Percentiles rank a stretch among this genome's conserved stretches.
phyloP scores from a whole-genome alignment of 2,329 filamentous ascomycete genomes.

The Fusarium sulawesiense region DNA sequence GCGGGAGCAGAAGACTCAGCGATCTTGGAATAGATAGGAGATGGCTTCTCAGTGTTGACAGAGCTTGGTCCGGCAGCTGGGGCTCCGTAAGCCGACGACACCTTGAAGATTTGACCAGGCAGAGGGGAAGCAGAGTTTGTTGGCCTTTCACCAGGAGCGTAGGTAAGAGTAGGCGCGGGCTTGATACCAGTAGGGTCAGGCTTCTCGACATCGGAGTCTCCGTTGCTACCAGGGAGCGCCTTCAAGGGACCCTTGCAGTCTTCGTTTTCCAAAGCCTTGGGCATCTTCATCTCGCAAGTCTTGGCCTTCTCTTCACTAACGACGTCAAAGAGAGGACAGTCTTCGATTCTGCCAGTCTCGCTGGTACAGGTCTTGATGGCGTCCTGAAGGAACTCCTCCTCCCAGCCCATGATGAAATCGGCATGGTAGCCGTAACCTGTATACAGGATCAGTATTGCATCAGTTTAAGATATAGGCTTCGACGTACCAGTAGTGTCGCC shows the following conservation, averaged over 20 bases:
- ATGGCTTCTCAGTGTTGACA: slow-evolving; percentile 15
- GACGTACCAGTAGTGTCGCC: slow-evolving; percentile 77
- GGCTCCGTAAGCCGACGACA: slow-evolving; percentile 40
- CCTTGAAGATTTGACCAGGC: slow-evolving; percentile 59
- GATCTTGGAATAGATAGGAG: slow-evolving; percentile 11
- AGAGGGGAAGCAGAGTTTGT: slow-evolving; percentile 50
- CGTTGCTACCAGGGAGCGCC: slow-evolving; percentile 73
- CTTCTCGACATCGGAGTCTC: slow-evolving; percentile 52
- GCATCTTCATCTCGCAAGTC: slow-evolving; percentile 72
- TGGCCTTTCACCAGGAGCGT: slow-evolving; percentile 52
- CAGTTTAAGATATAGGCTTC: not conserved
- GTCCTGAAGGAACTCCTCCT: slow-evolving; percentile 72
- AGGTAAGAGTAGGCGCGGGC: slow-evolving; percentile 48
- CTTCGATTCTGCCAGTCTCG: slow-evolving; percentile 72
- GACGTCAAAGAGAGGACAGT: slow-evolving; percentile 81
- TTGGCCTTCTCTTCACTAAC: slow-evolving; percentile 68
- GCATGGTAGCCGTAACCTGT: slow-evolving; percentile 80
- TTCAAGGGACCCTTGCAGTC: slow-evolving; percentile 66
- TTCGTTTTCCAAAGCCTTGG: slow-evolving; percentile 66
- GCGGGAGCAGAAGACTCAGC: slow-evolving; percentile 15
- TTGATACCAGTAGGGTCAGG: slow-evolving; percentile 17
- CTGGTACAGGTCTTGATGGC: slow-evolving; percentile 83
- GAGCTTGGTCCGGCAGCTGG: slow-evolving; percentile 30
- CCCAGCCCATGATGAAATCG: slow-evolving; percentile 87
- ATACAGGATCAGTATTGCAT: slow-evolving; percentile 77